Evolutionary conservation across 208 protist species (phyloP), one percentile per base, ranked within the genome.

Genomic region (Wallacemonas sp.): DNA sequence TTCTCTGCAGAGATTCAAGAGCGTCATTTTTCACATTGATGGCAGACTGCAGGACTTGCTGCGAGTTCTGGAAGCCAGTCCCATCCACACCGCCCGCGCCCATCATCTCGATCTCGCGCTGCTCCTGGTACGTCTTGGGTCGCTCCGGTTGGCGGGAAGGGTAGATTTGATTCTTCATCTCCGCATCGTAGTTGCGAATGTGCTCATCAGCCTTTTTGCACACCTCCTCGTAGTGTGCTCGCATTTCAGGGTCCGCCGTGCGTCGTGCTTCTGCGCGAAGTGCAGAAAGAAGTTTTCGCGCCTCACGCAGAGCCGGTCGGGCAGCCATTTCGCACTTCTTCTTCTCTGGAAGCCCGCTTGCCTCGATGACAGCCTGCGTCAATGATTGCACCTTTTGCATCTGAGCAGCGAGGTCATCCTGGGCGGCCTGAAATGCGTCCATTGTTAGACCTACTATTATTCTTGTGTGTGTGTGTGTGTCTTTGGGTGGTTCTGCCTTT

Each of bases 91-190:
- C 75, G 42, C 89, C 89, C 9, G 34, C 54, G 0, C 86, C 89
- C 70, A 95, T 70, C 66, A 95, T 62, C 68, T 91, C 82, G 63
- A 79, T 77, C 66, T 89, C 82, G 0, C 75, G 67, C 59, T 74
- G 45, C 63, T 91, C 86, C 39, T 82, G 70, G 19, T 82, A 84
- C 46, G 86, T 88, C 66, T 82, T 82, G 0, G 45, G 68, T 11
- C 60, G 73, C 27, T 45, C 27, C 22, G 55, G 3, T 21, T 44
- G 53, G 3, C 58, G 77, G 2, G 62, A 75, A 42, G 67, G 72
- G 39, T 84, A 91, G 60, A 95, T 87, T 47, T 95, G 84, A 17
- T 66, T 73, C 47, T 87, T 88, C 75, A 95, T 87, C 70, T 90
- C 85, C 12, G 53, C 56, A 38, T 90, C 85, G 15, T 78, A 64